These are phyloP conservation scores for Acanthamoeba castellanii DNA, from an alignment of 208 protist genomes.

Conservation along the genomic window DNA sequence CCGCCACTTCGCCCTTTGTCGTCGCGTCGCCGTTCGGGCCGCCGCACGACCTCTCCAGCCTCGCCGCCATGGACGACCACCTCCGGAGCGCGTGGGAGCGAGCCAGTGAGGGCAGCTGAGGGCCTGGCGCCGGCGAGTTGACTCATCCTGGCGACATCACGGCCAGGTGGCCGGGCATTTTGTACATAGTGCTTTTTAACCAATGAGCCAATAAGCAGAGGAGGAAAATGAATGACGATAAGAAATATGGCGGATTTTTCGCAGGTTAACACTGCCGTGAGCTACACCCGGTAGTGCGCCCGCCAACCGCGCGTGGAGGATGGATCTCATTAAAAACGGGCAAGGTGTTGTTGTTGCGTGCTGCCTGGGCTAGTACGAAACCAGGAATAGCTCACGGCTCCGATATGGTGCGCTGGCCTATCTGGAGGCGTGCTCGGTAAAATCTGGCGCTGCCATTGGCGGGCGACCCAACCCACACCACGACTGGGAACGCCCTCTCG, in stretches of 20 bases:
- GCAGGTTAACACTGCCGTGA: too few species aligned
- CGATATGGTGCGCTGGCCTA: neutral
- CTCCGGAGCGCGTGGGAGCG: neutral
- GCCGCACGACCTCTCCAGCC: neutral
- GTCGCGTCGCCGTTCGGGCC: neutral
- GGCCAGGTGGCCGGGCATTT: too few species aligned
- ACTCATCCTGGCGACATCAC: neutral
- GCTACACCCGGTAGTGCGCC: too few species aligned
- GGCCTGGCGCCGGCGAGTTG: too few species aligned
- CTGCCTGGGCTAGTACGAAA: neutral
- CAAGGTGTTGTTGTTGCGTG: neutral
- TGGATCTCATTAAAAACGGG: neutral
- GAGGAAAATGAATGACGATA: too few species aligned
- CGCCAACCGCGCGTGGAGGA: too few species aligned
- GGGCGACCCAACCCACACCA: neutral
- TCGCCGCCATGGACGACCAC: neutral
- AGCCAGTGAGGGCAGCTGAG: neutral
- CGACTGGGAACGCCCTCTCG: neutral
- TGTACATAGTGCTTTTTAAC: too few species aligned
- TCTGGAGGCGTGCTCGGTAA: neutral
- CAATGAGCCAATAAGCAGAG: too few species aligned
- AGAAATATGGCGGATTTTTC: too few species aligned
- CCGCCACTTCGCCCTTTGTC: neutral
- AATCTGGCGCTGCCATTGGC: neutral
- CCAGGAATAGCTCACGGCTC: neutral